Evolutionary conservation across 2,329 filamentous ascomycete genomes (phyloP).

Genomic region (Fusarium chuoi): DNA sequence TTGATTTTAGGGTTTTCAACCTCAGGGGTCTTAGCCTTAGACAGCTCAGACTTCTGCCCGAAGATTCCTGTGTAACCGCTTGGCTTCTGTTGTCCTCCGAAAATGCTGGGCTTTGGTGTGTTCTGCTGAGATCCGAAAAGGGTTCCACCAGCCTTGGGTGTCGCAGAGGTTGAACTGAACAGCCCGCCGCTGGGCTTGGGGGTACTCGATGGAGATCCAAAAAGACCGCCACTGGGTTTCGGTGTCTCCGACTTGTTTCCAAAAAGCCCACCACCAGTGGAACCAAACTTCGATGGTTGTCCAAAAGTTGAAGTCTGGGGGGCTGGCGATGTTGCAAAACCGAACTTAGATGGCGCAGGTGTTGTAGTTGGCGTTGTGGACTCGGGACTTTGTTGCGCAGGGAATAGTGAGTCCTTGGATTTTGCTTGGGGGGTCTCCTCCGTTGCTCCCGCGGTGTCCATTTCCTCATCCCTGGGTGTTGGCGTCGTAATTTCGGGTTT

Average conservation of each 20-base stretch:
- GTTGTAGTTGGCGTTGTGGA: conserved; percentile 64
- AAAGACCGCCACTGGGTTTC: conserved; percentile 41
- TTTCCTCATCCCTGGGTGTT: conserved; percentile 62
- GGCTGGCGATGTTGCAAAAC: conserved; percentile 51
- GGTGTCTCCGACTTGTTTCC: conserved; percentile 41
- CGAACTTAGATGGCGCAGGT: conserved; percentile 61
- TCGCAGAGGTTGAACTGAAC: conserved; percentile 41
- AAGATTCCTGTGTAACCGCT: conserved; percentile 40
- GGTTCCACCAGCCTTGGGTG: conserved; percentile 43
- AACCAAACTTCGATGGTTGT: conserved; percentile 46
- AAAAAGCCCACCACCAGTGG: conserved; percentile 44
- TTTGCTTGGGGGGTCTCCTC: conserved; percentile 52
- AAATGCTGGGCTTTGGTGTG: conserved; percentile 36
- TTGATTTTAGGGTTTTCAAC: conserved; percentile 51
- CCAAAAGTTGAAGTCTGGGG: conserved; percentile 49
- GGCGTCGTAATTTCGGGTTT: conserved; percentile 49
- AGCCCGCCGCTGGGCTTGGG: conserved; percentile 31
- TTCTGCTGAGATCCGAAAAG: conserved; percentile 38
- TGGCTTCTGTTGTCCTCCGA: conserved; percentile 38
- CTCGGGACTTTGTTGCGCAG: conserved; percentile 43
- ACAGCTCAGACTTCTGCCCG: conserved; percentile 29
- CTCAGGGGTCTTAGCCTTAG: conserved; percentile 20
- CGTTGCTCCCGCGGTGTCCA: conserved; percentile 54
- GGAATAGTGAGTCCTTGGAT: conserved; percentile 47
- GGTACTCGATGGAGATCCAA: conserved; percentile 37